Conservation (phyloP, 1,284 basidiomycete genomes). For the Fistulinella staudtii region DNA sequence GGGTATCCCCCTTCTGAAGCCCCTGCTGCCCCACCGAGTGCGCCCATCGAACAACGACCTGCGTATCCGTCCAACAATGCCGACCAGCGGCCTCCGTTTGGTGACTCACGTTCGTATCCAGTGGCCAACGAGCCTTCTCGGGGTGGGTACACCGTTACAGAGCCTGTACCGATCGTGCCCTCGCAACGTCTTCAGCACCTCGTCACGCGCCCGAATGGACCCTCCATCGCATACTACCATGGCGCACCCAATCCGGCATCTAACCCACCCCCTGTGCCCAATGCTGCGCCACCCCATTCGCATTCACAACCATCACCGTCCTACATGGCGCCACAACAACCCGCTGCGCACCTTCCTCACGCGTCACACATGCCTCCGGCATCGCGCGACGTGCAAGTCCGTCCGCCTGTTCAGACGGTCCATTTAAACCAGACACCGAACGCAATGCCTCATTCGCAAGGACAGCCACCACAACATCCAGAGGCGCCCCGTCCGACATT, state of each 20-base stretch:
- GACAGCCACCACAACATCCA: conserved; percentile 22
- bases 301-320: conserved; percentile 25
- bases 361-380: conserved; percentile 19
- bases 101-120: conserved; percentile 25
- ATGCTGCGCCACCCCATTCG: conserved; percentile 8
- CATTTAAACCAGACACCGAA: conserved; percentile 14
- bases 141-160: conserved; percentile 16
- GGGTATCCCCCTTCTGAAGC: conserved; percentile 19
- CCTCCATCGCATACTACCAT: conserved; percentile 17
- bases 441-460: conserved; percentile 14
- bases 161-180: conserved; percentile 15
- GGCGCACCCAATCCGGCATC: no score
- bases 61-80: conserved; percentile 12
- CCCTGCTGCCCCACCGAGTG: conserved; percentile 17
- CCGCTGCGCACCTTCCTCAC: conserved; percentile 18
- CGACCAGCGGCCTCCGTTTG: conserved; percentile 23
- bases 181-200: conserved; percentile 26
- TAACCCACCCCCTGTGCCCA: conserved; percentile 16
- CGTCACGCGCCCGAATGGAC: conserved; percentile 19
- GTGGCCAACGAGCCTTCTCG: conserved; percentile 16
- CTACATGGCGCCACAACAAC: conserved; percentile 17
- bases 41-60: conserved; percentile 17
- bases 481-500: conserved; percentile 23
- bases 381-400: conserved; percentile 12
- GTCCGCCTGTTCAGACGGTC: conserved; percentile 8